phyloP scores from a whole-genome alignment of 2,329 filamentous ascomycete genomes.

The Exophiala alcalophila region DNA sequence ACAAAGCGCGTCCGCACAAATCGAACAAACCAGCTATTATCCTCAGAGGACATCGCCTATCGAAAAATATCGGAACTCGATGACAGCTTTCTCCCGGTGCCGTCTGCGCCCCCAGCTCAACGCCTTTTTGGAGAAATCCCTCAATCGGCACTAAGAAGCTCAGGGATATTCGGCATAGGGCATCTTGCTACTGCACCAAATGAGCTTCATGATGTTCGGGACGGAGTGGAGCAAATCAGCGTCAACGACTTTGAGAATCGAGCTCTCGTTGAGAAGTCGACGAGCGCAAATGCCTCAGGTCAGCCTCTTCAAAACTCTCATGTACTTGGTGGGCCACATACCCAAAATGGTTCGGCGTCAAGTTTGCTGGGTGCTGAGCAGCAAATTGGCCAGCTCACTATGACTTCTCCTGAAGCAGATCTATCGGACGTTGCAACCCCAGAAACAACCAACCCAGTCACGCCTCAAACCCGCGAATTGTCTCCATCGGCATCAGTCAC shows the following conservation, averaged over 20 bases:
- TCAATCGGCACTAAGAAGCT: constrained; percentile 53
- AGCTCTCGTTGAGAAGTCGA: not conserved
- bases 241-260: constrained; percentile 39
- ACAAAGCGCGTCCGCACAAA: constrained; percentile 34
- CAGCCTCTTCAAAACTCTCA: constrained; percentile 39
- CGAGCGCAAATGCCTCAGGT: constrained; percentile 35
- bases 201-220: constrained; percentile 23
- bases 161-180: constrained; percentile 44
- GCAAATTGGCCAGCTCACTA: constrained; percentile 47
- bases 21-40: constrained; percentile 11
- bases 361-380: constrained; percentile 50
- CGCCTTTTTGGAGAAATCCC: constrained; percentile 62
- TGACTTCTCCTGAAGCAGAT: constrained; percentile 43
- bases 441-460: constrained; percentile 35
- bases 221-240: constrained; percentile 35
- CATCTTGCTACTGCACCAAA: constrained; percentile 7
- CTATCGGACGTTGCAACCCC: constrained; percentile 34
- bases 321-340: constrained; percentile 36
- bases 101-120: constrained; percentile 33
- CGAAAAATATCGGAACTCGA: constrained; percentile 41
- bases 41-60: constrained; percentile 38
- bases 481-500: constrained; percentile 25
- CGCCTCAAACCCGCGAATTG: constrained; percentile 35
- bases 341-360: constrained; percentile 40
- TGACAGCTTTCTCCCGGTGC: constrained; percentile 35